Evolutionary conservation across 192 early-diverging fungal species (phyloP).

Genomic region (Powellomyces hirtus): DNA sequence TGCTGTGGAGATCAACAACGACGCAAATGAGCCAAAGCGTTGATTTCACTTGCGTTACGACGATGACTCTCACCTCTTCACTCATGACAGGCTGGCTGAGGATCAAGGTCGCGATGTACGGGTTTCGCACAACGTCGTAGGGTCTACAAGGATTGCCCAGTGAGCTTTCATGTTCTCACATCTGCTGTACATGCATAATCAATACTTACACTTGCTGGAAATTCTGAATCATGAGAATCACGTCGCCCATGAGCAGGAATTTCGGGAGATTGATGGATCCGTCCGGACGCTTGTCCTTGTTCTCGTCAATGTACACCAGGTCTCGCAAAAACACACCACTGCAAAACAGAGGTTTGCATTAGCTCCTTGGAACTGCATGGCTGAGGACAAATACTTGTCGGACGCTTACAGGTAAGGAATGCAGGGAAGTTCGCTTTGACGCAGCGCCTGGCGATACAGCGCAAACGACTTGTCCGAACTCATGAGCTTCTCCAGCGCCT

Average conservation of each 20-base stretch:
- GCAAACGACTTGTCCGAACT: slow-evolving; percentile 62
- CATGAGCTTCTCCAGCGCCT: slow-evolving; percentile 67
- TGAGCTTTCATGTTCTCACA: no score
- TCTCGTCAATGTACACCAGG: slow-evolving; percentile 71
- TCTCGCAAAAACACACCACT: slow-evolving; percentile 72
- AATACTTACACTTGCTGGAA: slow-evolving; percentile 47
- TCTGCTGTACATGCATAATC: background rate
- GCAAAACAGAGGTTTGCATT: slow-evolving; percentile 11
- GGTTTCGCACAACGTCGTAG: slow-evolving; percentile 24
- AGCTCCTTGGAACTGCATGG: background rate
- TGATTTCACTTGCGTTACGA: background rate
- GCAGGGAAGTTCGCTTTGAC: slow-evolving; percentile 54
- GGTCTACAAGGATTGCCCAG: slow-evolving; percentile 32
- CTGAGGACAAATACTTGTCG: no score
- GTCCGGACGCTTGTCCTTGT: slow-evolving; percentile 60
- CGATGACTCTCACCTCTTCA: slow-evolving; percentile 24
- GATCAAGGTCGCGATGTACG: slow-evolving; percentile 31
- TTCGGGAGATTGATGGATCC: slow-evolving; percentile 73
- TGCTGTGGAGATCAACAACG: slow-evolving; percentile 8
- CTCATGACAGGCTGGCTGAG: slow-evolving; percentile 37
- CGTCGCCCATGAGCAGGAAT: slow-evolving; percentile 66
- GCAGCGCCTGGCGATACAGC: slow-evolving; percentile 63
- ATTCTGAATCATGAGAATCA: slow-evolving; percentile 56
- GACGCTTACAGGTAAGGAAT: slow-evolving; percentile 71
- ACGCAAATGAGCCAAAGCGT: slow-evolving; percentile 7